Evolutionary conservation across 2,329 filamentous ascomycete genomes (phyloP).

Genomic region (Calycina marina): DNA sequence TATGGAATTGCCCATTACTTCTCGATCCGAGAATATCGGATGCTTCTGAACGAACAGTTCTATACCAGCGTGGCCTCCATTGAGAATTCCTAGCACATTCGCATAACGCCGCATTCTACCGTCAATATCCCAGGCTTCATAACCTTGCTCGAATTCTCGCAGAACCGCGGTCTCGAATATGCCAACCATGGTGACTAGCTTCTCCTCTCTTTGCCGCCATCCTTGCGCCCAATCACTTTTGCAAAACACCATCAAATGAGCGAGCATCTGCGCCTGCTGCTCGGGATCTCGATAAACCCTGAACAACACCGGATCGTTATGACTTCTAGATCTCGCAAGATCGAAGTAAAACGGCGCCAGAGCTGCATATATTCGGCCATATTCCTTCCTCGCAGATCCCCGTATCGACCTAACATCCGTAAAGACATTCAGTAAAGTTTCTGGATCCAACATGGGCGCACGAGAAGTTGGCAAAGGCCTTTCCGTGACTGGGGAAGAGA

Average conservation of each 20-base stretch:
- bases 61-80: constrained; percentile 63
- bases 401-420: constrained; percentile 61
- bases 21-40: constrained; percentile 61
- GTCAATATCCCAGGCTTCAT: constrained; percentile 76
- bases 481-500: constrained; percentile 28
- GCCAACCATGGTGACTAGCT: constrained; percentile 56
- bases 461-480: constrained; percentile 19
- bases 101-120: constrained; percentile 83
- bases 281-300: constrained; percentile 77
- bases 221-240: constrained; percentile 69
- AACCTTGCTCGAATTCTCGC: constrained; percentile 84
- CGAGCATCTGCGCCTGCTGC: constrained; percentile 77
- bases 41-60: constrained; percentile 86
- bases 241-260: constrained; percentile 65
- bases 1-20: constrained; percentile 56
- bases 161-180: constrained; percentile 87
- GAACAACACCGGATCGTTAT: constrained; percentile 73
- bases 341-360: constrained; percentile 82
- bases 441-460: constrained; percentile 39
- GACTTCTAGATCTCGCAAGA: constrained; percentile 54
- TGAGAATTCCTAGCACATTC: constrained; percentile 67
- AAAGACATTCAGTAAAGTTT: constrained; percentile 54
- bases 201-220: constrained; percentile 55
- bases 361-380: constrained; percentile 78
- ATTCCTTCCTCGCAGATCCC: constrained; percentile 77